These are phyloP conservation scores for Chaetomium globosum DNA, from an alignment of 2,329 filamentous ascomycete species.

Conservation along the genomic window DNA sequence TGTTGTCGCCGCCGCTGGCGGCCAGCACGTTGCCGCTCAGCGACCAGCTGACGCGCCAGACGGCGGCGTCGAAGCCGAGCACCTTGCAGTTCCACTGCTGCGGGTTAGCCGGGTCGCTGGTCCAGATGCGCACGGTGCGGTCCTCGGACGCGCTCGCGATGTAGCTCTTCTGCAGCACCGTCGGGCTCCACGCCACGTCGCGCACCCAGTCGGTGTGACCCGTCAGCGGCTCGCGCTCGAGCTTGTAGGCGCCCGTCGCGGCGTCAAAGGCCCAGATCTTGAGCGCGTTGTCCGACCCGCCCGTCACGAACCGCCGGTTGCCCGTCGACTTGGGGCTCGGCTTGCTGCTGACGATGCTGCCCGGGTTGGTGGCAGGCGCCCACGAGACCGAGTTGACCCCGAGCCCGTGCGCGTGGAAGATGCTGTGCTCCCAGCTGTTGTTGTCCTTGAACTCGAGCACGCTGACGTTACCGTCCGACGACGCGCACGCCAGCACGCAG, in stretches of 20 bases:
- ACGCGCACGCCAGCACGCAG: constrained; percentile 91
- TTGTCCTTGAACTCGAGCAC: constrained; percentile 98
- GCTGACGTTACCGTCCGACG: constrained; percentile 88
- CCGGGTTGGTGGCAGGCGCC: constrained; percentile 83
- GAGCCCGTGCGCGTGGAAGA: constrained; percentile 88
- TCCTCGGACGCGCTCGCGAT: constrained; percentile 95
- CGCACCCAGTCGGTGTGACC: constrained; percentile 97
- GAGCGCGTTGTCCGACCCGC: constrained; percentile 88
- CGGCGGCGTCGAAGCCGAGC: constrained; percentile 81
- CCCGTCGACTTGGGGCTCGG: constrained; percentile 61
- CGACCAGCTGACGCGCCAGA: constrained; percentile 98
- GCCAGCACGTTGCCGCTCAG: constrained; percentile 95
- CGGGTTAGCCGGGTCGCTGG: constrained; percentile 66
- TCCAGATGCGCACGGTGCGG: constrained; percentile 98
- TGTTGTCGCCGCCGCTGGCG: constrained; percentile 91
- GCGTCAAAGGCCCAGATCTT: constrained; percentile 88
- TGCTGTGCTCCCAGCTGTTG: constrained; percentile 83
- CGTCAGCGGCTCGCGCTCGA: constrained; percentile 64
- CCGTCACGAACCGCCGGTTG: constrained; percentile 86
- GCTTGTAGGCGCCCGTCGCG: constrained; percentile 62
- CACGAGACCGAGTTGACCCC: constrained; percentile 96
- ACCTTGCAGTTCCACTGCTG: constrained; percentile 83
- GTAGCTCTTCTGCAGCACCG: constrained; percentile 91
- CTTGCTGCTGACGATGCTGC: constrained; percentile 77
- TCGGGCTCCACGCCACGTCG: constrained; percentile 96